Evolutionary conservation across 805 yeast species (phyloP), one percentile per base, ranked within the genome.

Genomic region (Candida caryicola): DNA sequence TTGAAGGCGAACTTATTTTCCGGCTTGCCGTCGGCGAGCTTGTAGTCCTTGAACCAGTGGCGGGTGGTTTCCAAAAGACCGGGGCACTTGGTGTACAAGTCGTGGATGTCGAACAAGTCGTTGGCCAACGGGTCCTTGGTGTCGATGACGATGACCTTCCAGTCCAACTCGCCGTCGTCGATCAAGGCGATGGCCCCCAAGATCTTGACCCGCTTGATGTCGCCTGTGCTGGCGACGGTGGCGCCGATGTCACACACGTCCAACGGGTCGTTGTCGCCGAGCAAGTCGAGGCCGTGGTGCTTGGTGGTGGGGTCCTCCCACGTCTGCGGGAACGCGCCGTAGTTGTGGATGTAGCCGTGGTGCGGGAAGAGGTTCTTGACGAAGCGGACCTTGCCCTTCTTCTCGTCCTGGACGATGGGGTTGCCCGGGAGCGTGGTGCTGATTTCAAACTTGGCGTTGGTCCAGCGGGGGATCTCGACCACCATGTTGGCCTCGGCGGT

Each of bases 31-130:
- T 91, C 99, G 39, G 99, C 97, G 52, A 89, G 77, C 70, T 93
- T 93, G 81, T 93, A 93, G 68, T 90, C 89, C 65, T 95, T 85
- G 81, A 93, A 93, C 99, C 99, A 93, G 69, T 86, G 95, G 66
- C 89, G 82, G 42, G 98, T 93, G 49, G 95, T 85, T 62, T 95
- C 85, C 59, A 93, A 73, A 43, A 93, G 74, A 39, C 96, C 96
- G 43, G 99, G 99, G 66, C 90, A 81, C 62, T 84, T 82, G 57
- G 76, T 78, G 65, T 79, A 89, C 47, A 93, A 95, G 57, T 93
- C 97, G 66, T 85, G 91, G 52, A 93, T 81, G 64, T 89, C 96
- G 60, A 83, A 77, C 55, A 93, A 71, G 69, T 89, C 83, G 43
- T 84, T 59, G 44, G 97, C 95, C 53, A 90, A 76, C 50, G 95